These are phyloP conservation scores for Chrysanthemum makinoi DNA, from an alignment of 129 eudicot genomes.

Conservation along the genomic window DNA sequence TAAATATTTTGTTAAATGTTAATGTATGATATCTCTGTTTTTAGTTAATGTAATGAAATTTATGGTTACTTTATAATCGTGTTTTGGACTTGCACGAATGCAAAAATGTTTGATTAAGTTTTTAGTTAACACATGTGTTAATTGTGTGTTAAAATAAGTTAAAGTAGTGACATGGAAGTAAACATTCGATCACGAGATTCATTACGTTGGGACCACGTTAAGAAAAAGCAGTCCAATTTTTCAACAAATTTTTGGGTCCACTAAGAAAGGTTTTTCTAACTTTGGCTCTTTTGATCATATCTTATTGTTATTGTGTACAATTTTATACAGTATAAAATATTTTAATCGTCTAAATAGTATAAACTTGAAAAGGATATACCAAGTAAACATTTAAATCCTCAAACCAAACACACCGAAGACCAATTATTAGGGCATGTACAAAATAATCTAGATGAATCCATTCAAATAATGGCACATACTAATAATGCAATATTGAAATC, in stretches of 20 bases:
- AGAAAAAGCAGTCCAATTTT: not conserved
- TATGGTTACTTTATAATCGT: not conserved
- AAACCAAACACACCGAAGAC: too few species aligned
- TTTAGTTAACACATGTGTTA: constrained; percentile 32
- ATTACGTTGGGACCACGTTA: constrained; percentile 14
- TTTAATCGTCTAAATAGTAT: too few species aligned
- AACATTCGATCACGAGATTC: constrained; percentile 8
- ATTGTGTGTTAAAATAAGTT: not conserved
- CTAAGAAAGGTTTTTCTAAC: constrained; percentile 10
- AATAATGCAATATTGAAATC: too few species aligned
- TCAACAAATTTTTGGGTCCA: constrained; percentile 1
- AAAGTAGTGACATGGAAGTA: constrained; percentile 4
- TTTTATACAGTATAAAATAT: too few species aligned
- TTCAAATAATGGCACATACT: too few species aligned
- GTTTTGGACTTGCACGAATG: constrained; percentile 14
- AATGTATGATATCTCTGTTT: constrained; percentile 21
- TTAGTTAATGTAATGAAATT: constrained; percentile 10
- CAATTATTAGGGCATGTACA: too few species aligned
- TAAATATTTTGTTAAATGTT: constrained; percentile 34
- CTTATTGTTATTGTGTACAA: not conserved
- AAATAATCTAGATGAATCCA: too few species aligned
- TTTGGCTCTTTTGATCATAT: constrained; percentile 4
- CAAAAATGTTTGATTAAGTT: constrained; percentile 17
- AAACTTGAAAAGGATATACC: too few species aligned
- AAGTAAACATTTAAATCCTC: too few species aligned